phyloP scores from a whole-genome alignment of 1,284 basidiomycete species.

The Stereum hirsutum region DNA sequence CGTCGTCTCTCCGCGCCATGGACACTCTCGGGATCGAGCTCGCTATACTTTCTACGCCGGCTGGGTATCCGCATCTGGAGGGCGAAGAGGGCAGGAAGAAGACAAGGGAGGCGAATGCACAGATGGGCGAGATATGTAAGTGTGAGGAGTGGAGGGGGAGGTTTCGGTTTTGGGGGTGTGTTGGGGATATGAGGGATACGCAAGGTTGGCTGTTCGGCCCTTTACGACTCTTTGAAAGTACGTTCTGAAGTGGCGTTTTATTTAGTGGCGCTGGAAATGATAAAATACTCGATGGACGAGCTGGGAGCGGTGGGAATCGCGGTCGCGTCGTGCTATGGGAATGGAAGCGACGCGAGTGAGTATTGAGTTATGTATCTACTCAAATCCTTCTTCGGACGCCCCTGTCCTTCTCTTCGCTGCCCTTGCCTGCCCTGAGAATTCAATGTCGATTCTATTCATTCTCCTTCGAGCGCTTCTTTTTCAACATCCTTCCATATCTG shows the following conservation, averaged over 20 bases:
- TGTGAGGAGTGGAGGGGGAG: slow-evolving; percentile 35
- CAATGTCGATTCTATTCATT: neutral
- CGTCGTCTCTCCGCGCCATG: slow-evolving; percentile 50
- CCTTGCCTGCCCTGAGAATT: no score
- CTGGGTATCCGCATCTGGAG: slow-evolving; percentile 35
- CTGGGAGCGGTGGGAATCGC: slow-evolving; percentile 53
- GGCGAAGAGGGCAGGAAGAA: no score
- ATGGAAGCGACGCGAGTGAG: slow-evolving; percentile 20
- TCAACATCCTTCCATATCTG: no score
- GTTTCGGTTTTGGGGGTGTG: slow-evolving; percentile 59
- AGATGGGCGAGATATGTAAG: slow-evolving; percentile 37
- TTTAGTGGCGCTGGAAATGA: slow-evolving; percentile 45
- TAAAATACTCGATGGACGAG: slow-evolving; percentile 46
- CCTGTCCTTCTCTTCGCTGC: no score
- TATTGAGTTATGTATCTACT: no score
- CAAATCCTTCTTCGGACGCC: no score
- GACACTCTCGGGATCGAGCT: slow-evolving; percentile 42
- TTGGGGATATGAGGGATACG: slow-evolving; percentile 51
- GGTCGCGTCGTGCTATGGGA: slow-evolving; percentile 54
- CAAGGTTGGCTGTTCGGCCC: slow-evolving; percentile 31
- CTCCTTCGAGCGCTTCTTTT: neutral
- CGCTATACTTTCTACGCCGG: slow-evolving; percentile 58
- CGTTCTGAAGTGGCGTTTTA: neutral
- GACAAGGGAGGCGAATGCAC: slow-evolving; percentile 34
- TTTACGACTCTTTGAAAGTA: neutral